A percentile compares a stretch with the other conserved stretches of the same genome.
Conservation (phyloP, 2,329 filamentous ascomycete species). For the Colletotrichum salicis region DNA sequence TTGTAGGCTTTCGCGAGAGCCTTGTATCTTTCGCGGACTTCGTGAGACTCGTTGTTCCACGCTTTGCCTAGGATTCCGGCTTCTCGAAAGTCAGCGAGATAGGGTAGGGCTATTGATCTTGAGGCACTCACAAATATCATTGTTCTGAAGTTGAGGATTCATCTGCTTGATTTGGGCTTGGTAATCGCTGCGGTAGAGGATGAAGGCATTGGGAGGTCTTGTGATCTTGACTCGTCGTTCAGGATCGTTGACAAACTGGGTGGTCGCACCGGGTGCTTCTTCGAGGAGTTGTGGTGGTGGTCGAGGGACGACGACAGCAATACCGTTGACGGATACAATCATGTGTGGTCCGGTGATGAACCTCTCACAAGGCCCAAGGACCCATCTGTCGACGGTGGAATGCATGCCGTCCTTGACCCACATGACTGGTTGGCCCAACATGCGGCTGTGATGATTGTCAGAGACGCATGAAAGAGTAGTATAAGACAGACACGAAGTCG, state of each 20-base stretch:
- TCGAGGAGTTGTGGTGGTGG: constrained; percentile 19
- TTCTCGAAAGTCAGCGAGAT: constrained; percentile 28
- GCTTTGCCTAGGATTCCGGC: constrained; percentile 41
- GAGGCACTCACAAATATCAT: constrained; percentile 44
- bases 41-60: constrained; percentile 43
- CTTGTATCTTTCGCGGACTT: constrained; percentile 35
- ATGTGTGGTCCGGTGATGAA: constrained; percentile 27
- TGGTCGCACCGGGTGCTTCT: background rate
- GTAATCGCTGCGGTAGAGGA: constrained; percentile 46
- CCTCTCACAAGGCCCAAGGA: constrained; percentile 23
- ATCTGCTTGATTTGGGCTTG: constrained; percentile 39
- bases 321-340: constrained; percentile 28
- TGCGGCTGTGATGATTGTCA: constrained; percentile 10
- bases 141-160: constrained; percentile 41
- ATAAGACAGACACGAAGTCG: background rate
- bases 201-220: constrained; percentile 47
- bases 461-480: background rate
- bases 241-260: constrained; percentile 1
- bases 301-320: constrained; percentile 22
- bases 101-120: too few relatives aligned
- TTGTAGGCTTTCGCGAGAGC: constrained; percentile 39
- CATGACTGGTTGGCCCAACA: constrained; percentile 25
- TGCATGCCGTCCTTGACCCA: constrained; percentile 31
- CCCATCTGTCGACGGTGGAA: constrained; percentile 22
- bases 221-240: constrained; percentile 30